Evolutionary conservation across 805 yeast genomes (phyloP).

Genomic region (Wickerhamomyces kurtzmanii): DNA sequence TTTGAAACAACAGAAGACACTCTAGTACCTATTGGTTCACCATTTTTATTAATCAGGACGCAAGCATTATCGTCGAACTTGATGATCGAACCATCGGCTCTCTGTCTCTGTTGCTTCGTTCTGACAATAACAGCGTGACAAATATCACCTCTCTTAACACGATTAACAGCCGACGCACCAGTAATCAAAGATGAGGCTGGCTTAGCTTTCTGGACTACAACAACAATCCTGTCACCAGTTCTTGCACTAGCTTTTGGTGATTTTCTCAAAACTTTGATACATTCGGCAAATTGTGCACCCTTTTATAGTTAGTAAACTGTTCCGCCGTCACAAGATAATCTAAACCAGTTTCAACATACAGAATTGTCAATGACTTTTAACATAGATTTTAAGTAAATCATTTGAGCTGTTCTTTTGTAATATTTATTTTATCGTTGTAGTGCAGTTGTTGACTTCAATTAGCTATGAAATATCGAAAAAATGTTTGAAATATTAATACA

Average conservation of each 20-base stretch:
- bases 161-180: constrained; percentile 63
- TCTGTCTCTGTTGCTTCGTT: constrained; percentile 64
- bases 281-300: constrained; percentile 93
- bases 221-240: constrained; percentile 89
- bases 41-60: constrained; percentile 83
- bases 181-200: constrained; percentile 64
- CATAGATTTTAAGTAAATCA: constrained; percentile 86
- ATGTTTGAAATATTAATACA: too few species aligned
- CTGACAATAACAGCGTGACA: constrained; percentile 94
- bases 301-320: too few species aligned
- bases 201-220: constrained; percentile 86
- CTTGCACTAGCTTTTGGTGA: constrained; percentile 75
- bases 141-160: constrained; percentile 92
- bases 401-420: too few species aligned
- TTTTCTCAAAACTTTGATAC: constrained; percentile 90
- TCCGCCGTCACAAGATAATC: not conserved
- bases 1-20: constrained; percentile 84
- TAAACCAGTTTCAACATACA: too few species aligned
- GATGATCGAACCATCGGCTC: constrained; percentile 82
- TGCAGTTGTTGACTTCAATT: too few species aligned
- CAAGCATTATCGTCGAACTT: constrained; percentile 96
- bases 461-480: too few species aligned
- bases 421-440: too few species aligned
- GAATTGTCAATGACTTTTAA: constrained; percentile 91
- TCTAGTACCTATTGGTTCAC: constrained; percentile 93